Base-by-base conservation (phyloP, 371 early-diverging fungal species). In the Mortierella sp. region DNA sequence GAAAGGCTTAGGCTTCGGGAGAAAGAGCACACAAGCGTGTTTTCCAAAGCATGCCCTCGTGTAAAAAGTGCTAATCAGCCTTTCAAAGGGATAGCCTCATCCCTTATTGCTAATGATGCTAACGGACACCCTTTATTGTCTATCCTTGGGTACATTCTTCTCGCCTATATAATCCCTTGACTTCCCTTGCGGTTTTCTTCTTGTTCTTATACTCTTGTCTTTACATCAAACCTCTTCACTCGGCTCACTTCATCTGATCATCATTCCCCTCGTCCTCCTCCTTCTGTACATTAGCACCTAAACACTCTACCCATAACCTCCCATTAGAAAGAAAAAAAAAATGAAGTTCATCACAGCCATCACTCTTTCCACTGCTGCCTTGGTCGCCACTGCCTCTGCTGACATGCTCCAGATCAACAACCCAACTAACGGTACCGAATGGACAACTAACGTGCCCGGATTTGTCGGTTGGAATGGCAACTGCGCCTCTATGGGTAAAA, bases 371-470 rank as follows among this genome's bases (percentile, higher is more conserved):
- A 59, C 67, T 50, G 59, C 65, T 7, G 62, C 66, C 15, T 6
- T 74, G 22, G 21, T 63, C 41, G 58, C 67, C 32, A 48, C 58
- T 16, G 68, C 43, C n/a, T 63, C 70, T 57, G 72, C 77, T 33
- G 77, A 76, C 65, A 76, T 76, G 77, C 68, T 76, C 47, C 71
- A 76, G 68, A 70, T 76, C 68, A 76, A 76, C 71, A 76, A 76
- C 55, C 77, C 77, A 13, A 76, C 77, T 4, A 67, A 70, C 11
- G 77, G 77, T 33, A 76, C 77, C 8, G 58, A 40, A 58, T 76
- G 77, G 77, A 76, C 48, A 63, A 76, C 77, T 13, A 65, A 53
- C 6, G 59, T 76, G 55, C 59, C 72, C 67, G 69, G 72, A 48
- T 77, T 77, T 65, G 72, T 77, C 11, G 78, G 78, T 52, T 77